These are phyloP conservation scores for Boletus pseudopeckii DNA, from an alignment of 768 basidiomycete genomes.

Conservation along the genomic window DNA sequence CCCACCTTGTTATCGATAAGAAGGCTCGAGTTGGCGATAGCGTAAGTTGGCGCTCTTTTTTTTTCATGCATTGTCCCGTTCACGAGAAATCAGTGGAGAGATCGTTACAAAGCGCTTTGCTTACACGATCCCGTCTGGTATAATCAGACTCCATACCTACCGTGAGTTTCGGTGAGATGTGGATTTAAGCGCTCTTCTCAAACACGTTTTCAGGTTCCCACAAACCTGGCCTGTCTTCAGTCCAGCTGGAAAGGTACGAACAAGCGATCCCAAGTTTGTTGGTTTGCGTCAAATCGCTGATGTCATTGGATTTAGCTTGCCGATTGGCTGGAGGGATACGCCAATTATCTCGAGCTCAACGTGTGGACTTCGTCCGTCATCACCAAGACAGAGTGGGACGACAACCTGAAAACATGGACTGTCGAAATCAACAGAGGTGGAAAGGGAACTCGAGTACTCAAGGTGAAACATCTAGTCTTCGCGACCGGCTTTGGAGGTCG, in stretches of 20 bases:
- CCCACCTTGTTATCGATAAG: constrained; percentile 55
- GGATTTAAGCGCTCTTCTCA: neutral
- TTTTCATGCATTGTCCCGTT: neutral
- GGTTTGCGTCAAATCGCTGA: neutral
- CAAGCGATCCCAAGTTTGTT: no score
- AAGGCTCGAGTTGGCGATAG: constrained; percentile 50
- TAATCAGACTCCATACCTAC: constrained; percentile 55
- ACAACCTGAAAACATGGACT: constrained; percentile 41
- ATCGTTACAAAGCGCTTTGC: constrained; percentile 55
- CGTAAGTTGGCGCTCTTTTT: constrained; percentile 8
- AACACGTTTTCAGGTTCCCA: constrained; percentile 43
- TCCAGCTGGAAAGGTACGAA: constrained; percentile 46
- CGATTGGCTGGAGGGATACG: constrained; percentile 65
- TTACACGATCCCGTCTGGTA: constrained; percentile 55
- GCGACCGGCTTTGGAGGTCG: constrained; percentile 50
- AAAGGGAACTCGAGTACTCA: constrained; percentile 34
- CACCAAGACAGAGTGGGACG: constrained; percentile 36
- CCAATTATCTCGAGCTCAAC: constrained; percentile 54
- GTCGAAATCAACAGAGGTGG: constrained; percentile 37
- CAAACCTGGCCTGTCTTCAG: constrained; percentile 52
- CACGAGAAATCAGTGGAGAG: constrained; percentile 41
- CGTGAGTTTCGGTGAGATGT: constrained; percentile 29
- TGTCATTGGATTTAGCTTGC: constrained; percentile 43
- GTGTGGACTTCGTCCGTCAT: constrained; percentile 57
- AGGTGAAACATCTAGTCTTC: constrained; percentile 52